phyloP scores from a whole-genome alignment of 257 asterid species.

The Echites panduratus region DNA sequence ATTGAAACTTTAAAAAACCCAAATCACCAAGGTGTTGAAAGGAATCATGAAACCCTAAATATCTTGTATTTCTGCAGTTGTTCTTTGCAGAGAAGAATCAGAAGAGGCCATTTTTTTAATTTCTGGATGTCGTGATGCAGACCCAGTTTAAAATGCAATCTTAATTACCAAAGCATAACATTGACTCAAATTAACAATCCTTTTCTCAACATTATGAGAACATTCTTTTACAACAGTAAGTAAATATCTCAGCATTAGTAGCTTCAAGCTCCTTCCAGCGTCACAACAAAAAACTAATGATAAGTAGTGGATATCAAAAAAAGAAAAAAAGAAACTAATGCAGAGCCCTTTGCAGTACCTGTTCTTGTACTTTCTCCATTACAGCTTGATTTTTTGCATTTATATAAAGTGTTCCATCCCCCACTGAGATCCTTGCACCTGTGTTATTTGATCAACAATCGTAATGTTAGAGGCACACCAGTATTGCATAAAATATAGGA shows the following conservation, averaged over 20 bases:
- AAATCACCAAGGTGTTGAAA: neutral
- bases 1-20: neutral
- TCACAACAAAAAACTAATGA: neutral
- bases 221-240: neutral
- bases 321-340: neutral
- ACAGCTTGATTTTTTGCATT: constrained; percentile 78
- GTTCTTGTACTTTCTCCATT: constrained; percentile 73
- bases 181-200: neutral
- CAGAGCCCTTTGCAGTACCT: constrained; percentile 35
- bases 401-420: constrained; percentile 70
- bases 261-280: neutral
- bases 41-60: neutral
- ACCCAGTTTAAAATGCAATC: neutral
- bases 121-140: neutral
- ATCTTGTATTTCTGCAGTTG: neutral
- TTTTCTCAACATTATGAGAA: neutral
- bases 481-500: neutral
- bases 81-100: neutral
- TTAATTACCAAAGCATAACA: neutral
- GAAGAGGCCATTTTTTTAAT: neutral
- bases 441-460: constrained; percentile 23
- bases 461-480: constrained; percentile 16
- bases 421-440: constrained; percentile 85
- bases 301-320: neutral
- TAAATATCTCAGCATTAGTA: neutral